Conservation (phyloP, 1,284 basidiomycete species). For the Phlebopus sp. region DNA sequence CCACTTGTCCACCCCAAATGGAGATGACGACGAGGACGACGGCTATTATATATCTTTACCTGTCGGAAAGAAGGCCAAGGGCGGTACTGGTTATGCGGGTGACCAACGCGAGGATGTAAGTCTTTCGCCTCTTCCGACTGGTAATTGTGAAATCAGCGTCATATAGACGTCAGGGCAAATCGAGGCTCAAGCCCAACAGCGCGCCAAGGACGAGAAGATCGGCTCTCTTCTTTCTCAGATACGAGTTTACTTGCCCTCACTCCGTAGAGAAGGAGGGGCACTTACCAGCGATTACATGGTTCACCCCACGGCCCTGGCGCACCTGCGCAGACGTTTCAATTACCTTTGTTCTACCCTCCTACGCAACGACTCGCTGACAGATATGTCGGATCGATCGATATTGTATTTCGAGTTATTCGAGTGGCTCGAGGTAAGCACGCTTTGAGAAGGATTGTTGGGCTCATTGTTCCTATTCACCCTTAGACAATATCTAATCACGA, state of each 20-base stretch:
- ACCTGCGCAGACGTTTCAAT: slow-evolving; percentile 85
- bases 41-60: slow-evolving; percentile 42
- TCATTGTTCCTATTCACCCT: slow-evolving; percentile 1
- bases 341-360: slow-evolving; percentile 81
- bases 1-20: slow-evolving; percentile 29
- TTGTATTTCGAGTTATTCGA: slow-evolving; percentile 88
- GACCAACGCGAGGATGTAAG: slow-evolving; percentile 77
- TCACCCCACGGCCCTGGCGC: slow-evolving; percentile 85
- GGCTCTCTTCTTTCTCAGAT: slow-evolving; percentile 66
- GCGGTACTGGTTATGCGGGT: slow-evolving; percentile 85
- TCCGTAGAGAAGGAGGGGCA: slow-evolving; percentile 68
- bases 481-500: slow-evolving; percentile 89
- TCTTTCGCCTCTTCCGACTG: slow-evolving; percentile 10
- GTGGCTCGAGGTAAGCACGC: slow-evolving; percentile 76
- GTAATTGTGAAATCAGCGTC: slow-evolving; percentile 3
- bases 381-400: slow-evolving; percentile 84
- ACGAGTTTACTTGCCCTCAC: slow-evolving; percentile 74
- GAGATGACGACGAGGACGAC: slow-evolving; percentile 57
- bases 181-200: slow-evolving; percentile 71
- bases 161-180: slow-evolving; percentile 72
- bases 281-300: slow-evolving; percentile 84
- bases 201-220: slow-evolving; percentile 67
- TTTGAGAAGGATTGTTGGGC: slow-evolving; percentile 3
- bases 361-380: slow-evolving; percentile 85
- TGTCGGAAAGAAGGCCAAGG: slow-evolving; percentile 61